A percentile compares a stretch with the other conserved stretches of the same genome.
Conservation (phyloP, 2,329 filamentous ascomycete species). For the Ophiostoma australiae region DNA sequence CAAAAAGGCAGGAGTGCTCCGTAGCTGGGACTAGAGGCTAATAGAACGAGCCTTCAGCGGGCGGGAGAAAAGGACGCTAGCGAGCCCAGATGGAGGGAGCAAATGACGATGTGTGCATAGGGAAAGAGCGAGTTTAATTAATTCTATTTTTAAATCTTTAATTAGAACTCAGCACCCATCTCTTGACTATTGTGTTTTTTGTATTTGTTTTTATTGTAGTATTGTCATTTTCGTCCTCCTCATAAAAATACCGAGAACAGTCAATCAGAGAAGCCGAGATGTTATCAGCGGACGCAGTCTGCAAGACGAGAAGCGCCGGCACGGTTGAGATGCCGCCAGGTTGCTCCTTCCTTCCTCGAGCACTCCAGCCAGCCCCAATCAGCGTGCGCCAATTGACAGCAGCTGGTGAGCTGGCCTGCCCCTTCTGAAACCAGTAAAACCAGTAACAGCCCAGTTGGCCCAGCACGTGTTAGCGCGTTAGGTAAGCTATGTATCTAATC, state of each 20-base stretch:
- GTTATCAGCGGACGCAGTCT: no score
- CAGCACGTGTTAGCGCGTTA: conserved; percentile 21
- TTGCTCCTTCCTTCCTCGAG: background rate
- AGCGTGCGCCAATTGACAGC: conserved; percentile 19
- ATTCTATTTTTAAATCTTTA: conserved; percentile 9
- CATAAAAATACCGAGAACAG: no score
- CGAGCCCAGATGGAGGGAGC: conserved; percentile 13
- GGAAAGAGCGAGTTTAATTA: background rate
- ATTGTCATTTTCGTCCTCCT: no score
- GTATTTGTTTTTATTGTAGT: no score
- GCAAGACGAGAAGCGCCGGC: background rate
- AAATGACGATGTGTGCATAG: conserved; percentile 22
- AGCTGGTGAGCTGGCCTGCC: background rate
- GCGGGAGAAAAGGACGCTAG: conserved; percentile 21
- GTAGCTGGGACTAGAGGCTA: background rate
- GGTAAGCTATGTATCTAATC: conserved; percentile 3
- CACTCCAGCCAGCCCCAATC: conserved; percentile 16
- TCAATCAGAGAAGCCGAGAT: no score
- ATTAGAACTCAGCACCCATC: background rate
- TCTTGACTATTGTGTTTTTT: no score
- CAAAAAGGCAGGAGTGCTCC: conserved; percentile 18
- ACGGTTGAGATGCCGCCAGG: background rate
- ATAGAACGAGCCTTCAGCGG: conserved; percentile 1
- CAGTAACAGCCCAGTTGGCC: no score
- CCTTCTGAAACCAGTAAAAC: background rate